Percentiles rank a stretch among this genome's conserved stretches.
phyloP scores from a whole-genome alignment of 2,329 filamentous ascomycete genomes.

The Botrytis tulipae region DNA sequence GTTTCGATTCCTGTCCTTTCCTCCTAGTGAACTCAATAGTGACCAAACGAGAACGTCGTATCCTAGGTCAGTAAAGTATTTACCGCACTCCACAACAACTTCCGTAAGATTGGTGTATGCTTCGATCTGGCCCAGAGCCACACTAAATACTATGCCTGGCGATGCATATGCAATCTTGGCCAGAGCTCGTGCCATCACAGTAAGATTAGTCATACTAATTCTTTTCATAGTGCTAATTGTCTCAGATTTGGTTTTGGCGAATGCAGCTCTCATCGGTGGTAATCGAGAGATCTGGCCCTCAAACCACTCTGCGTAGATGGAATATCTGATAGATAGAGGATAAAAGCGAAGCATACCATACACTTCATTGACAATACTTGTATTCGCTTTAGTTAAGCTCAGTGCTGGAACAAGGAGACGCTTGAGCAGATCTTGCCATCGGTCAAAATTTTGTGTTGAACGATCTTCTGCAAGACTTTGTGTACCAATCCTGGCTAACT shows the following conservation, averaged over 20 bases:
- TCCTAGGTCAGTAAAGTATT: slow-evolving; percentile 88
- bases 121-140: slow-evolving; percentile 87
- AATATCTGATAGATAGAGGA: slow-evolving; percentile 73
- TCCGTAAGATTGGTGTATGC: slow-evolving; percentile 94
- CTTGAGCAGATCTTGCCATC: slow-evolving; percentile 84
- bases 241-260: slow-evolving; percentile 72
- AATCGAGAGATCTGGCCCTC: slow-evolving; percentile 72
- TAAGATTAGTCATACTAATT: slow-evolving; percentile 81
- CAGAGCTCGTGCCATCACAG: slow-evolving; percentile 80
- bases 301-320: slow-evolving; percentile 93
- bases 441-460: slow-evolving; percentile 66
- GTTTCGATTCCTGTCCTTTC: slow-evolving; percentile 61
- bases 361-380: slow-evolving; percentile 79
- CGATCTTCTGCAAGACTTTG: slow-evolving; percentile 69
- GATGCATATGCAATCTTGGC: slow-evolving; percentile 91
- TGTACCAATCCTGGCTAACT: slow-evolving; percentile 80
- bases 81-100: slow-evolving; percentile 88
- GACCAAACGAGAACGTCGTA: slow-evolving; percentile 95
- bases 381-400: slow-evolving; percentile 81
- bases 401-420: slow-evolving; percentile 84
- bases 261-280: slow-evolving; percentile 75
- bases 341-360: slow-evolving; percentile 81
- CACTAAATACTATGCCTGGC: slow-evolving; percentile 86
- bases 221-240: slow-evolving; percentile 86
- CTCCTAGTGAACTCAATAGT: slow-evolving; percentile 71